These are phyloP conservation scores for Neonectria sp. DNA, from an alignment of 2,329 filamentous ascomycete genomes.

Conservation along the genomic window DNA sequence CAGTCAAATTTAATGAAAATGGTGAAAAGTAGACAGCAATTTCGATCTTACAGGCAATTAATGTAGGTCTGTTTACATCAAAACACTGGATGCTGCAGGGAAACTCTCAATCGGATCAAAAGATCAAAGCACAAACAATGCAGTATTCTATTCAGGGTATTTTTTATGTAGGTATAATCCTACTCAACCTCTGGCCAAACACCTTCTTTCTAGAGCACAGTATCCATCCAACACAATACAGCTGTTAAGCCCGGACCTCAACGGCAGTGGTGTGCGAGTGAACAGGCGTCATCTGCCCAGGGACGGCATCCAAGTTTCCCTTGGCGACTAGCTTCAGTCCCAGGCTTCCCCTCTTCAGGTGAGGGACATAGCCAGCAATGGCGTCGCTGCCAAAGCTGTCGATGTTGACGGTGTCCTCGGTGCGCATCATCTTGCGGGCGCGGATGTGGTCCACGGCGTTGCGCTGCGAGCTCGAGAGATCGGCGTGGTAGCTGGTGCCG, in stretches of 20 bases:
- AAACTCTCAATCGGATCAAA: too few relatives aligned
- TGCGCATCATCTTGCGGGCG: constrained; percentile 49
- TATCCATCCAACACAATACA: not conserved
- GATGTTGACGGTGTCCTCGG: constrained; percentile 51
- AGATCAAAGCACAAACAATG: too few relatives aligned
- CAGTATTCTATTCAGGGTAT: not conserved
- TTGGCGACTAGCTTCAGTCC: constrained; percentile 15
- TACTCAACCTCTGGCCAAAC: not conserved
- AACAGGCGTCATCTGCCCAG: constrained; percentile 24
- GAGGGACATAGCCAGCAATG: constrained; percentile 42
- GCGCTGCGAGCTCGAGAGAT: constrained; percentile 45
- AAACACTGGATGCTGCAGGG: too few relatives aligned
- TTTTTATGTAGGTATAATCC: not conserved
- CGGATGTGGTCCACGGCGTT: constrained; percentile 48
- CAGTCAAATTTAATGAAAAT: too few relatives aligned
- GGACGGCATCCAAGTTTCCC: constrained; percentile 7
- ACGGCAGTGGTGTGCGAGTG: constrained; percentile 2
- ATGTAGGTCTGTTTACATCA: too few relatives aligned
- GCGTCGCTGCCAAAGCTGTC: constrained; percentile 51
- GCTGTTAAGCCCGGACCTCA: constrained; percentile 6
- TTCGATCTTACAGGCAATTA: too few relatives aligned
- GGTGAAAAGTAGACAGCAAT: too few relatives aligned
- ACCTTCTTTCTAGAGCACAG: not conserved
- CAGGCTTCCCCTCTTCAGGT: constrained; percentile 44
- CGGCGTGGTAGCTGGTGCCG: constrained; percentile 28